phyloP scores from a whole-genome alignment of 305 asterid genomes.

The Withania somnifera region DNA sequence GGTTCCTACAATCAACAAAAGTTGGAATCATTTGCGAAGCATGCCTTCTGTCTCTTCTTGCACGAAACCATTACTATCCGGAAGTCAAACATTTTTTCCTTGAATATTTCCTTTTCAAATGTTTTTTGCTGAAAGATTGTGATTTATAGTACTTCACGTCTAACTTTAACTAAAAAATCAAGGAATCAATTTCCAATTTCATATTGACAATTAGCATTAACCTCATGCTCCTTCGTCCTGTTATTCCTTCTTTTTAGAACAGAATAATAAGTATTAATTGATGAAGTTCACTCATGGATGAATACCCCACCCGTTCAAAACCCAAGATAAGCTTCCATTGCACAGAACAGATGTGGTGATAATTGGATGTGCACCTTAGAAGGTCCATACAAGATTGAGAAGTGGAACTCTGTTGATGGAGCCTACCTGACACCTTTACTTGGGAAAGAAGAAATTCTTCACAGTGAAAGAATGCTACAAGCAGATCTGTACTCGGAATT shows the following conservation, averaged over 20 bases:
- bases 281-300: not conserved
- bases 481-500: too few relatives aligned
- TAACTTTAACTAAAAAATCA: not conserved
- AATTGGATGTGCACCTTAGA: not conserved
- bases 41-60: not conserved
- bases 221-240: not conserved
- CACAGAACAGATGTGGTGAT: too few relatives aligned
- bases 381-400: not conserved
- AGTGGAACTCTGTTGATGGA: not conserved
- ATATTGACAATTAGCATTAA: not conserved
- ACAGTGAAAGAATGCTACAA: not conserved
- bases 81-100: not conserved
- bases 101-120: not conserved
- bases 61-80: not conserved
- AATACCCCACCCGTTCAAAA: not conserved
- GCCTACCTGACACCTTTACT: not conserved
- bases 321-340: not conserved
- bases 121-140: not conserved
- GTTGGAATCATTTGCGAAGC: not conserved
- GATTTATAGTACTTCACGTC: not conserved
- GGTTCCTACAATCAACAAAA: not conserved
- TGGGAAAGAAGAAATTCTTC: not conserved
- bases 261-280: not conserved
- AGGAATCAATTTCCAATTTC: not conserved
- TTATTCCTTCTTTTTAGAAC: not conserved